Evolutionary conservation across 1,284 basidiomycete genomes (phyloP), one percentile per base, ranked within the genome.

Genomic region (Sporisorium graminicola): DNA sequence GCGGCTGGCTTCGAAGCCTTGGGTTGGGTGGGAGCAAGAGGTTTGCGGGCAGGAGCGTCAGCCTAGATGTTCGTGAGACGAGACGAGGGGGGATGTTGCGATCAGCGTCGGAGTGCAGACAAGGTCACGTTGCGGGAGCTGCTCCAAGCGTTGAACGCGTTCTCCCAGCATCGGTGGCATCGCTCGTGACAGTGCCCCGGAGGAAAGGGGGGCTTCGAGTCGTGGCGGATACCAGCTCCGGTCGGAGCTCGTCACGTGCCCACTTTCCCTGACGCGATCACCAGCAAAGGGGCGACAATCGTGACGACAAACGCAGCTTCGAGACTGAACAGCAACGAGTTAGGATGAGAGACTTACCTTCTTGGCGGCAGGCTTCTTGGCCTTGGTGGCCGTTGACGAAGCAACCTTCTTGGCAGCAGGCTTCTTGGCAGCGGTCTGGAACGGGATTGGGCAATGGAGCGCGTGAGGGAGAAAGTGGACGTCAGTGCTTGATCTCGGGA

Each of bases 1-100:
- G 82, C 72, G n/a, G 82, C 79, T 29, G 81, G 69, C 78, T 82
- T 86, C 40, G 84, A 74, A 52, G 82, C 72, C 62, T 82, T 66
- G 9, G 70, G 60, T 73, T 73, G 74, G 43, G 61, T 63, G 29
- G 74, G 69, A 61, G 74, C 74, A 69, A 72, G 74, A 59, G 74
- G 69, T 68, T 68, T 70, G 61, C 64, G 63, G 57, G 62, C 62
- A 64, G 78, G 54, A 65, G 71, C 67, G 71, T 74, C 69, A 77
- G 74, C 66, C 69, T 77, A 56, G 33, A 58, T 64, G 53, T 65
- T 74, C 70, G 27, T 55, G 42, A 52, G 53, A 60, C 33, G 42
- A 18, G 50, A 58, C 57, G 55, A 58, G 58, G 57, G 29, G 49
- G 49, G 49, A 31, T 50, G 40, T 50, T 37, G 46, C 57, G 65